A percentile compares a stretch with the other conserved stretches of the same genome.
Conservation (phyloP, 176 grass and related monocot genomes). For the Paspalum vaginatum region DNA sequence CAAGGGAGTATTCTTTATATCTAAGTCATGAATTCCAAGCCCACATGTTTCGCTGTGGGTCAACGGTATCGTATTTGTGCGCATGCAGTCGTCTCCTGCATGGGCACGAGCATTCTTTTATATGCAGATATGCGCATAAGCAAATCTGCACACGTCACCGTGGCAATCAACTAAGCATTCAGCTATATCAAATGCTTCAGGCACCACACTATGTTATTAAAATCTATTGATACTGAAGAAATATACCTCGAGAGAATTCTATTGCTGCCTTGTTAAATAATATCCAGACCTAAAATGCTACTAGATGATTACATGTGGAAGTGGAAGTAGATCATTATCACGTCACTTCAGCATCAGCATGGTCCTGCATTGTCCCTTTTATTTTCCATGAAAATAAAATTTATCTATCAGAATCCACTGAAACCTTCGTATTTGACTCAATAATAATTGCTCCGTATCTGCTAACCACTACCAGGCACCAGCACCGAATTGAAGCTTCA, state of each 20-base stretch:
- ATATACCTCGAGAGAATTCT: background rate
- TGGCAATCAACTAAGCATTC: background rate
- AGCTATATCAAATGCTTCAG: background rate
- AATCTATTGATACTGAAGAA: background rate
- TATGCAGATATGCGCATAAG: slow-evolving; percentile 18
- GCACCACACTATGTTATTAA: background rate
- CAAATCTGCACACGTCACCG: slow-evolving; percentile 22
- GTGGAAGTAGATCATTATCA: background rate
- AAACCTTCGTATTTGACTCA: background rate
- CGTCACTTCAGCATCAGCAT: slow-evolving; percentile 41
- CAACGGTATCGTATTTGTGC: too few species aligned
- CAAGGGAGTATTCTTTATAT: too few species aligned
- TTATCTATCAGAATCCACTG: background rate
- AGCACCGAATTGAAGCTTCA: slow-evolving; percentile 21
- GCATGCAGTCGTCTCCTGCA: background rate
- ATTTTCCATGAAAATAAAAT: slow-evolving; percentile 1
- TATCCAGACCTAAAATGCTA: background rate
- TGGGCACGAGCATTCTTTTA: slow-evolving; percentile 7
- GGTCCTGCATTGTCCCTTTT: background rate
- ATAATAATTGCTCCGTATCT: slow-evolving; percentile 28
- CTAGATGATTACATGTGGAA: background rate
- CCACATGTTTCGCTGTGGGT: too few species aligned
- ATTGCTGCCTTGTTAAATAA: background rate
- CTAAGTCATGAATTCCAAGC: too few species aligned
- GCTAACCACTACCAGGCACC: slow-evolving; percentile 29